Base-by-base conservation (phyloP, 352 stramenopile species). In the Phytophthora idaei region DNA sequence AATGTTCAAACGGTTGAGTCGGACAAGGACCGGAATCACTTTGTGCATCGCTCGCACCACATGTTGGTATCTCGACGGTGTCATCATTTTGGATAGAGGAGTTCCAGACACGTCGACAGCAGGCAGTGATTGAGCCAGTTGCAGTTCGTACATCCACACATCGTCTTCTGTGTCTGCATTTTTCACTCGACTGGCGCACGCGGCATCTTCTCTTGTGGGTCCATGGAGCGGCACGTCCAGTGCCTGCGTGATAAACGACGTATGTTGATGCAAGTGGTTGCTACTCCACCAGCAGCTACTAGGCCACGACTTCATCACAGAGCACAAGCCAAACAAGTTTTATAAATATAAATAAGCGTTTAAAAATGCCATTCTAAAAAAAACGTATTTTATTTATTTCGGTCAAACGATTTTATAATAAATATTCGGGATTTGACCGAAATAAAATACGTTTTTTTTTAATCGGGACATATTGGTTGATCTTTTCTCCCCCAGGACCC, bases 131-230 rank as follows among this genome's bases (percentile, higher is more conserved):
- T 32, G 44, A 12, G 39, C 25, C 41, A 70, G 31, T 17, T 60
- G 62, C 62, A 70, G 12, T 28, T 70, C 63, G 28, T 70, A 60
- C 15, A 66, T 9, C 56, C 55, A 70, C 8, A 9, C 21, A 21
- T 21, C 21, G 21, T 21, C 21, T 21, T 21, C 21, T 21, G 21
- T 21, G 21, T 21, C 21, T 21, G 34, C 4, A 39, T 7, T 39
- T 39, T 12, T 39, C 0, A 14, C 8, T 39, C 34, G 4, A 2
- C 34, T 39, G 34, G 34, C 34, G 12, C 34, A 15, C 34, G 34
- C 10, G 34, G 34, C 34, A 9, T 39, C 34, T 39, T 6, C 34
- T 39, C 34, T 39, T 12, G 34, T 14, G 34, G 34, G 34, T 39
- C 34, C 34, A 12, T 39, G 34, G 34, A 39, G 34, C 34, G 34